Evolutionary conservation across 1,139 yeast genomes (phyloP).

Genomic region (Geotrichum macrosporum): DNA sequence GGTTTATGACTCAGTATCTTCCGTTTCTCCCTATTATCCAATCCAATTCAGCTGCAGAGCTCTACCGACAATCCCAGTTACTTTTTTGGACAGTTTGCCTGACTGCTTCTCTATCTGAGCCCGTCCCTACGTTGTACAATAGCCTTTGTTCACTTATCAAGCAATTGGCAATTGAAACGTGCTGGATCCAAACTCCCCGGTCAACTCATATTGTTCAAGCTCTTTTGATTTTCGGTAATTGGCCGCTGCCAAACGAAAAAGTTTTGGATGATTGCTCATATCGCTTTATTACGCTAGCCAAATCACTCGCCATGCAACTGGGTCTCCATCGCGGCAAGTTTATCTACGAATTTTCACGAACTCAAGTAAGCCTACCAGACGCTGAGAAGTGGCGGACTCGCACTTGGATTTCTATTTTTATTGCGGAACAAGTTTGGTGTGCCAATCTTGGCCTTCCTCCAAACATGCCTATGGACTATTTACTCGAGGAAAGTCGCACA

Average conservation of each 20-base stretch:
- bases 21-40: slow-evolving; percentile 78
- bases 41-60: slow-evolving; percentile 65
- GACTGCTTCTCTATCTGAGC: slow-evolving; percentile 81
- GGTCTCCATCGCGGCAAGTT: slow-evolving; percentile 91
- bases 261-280: slow-evolving; percentile 88
- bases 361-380: slow-evolving; percentile 82
- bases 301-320: slow-evolving; percentile 73
- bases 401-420: slow-evolving; percentile 84
- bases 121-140: slow-evolving; percentile 77
- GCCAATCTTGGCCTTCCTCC: slow-evolving; percentile 86
- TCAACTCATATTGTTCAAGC: slow-evolving; percentile 93
- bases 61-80: slow-evolving; percentile 76
- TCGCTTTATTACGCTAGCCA: slow-evolving; percentile 81
- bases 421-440: slow-evolving; percentile 88
- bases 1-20: slow-evolving; percentile 60
- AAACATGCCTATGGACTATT: slow-evolving; percentile 74
- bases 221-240: slow-evolving; percentile 66
- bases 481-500: slow-evolving; percentile 71
- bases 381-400: slow-evolving; percentile 94
- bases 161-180: slow-evolving; percentile 84
- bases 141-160: slow-evolving; percentile 72
- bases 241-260: slow-evolving; percentile 93
- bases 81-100: slow-evolving; percentile 86
- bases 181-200: slow-evolving; percentile 90
- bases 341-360: slow-evolving; percentile 81